These are phyloP conservation scores for Lachancea waltii DNA, from an alignment of 805 yeast genomes.

Conservation along the genomic window DNA sequence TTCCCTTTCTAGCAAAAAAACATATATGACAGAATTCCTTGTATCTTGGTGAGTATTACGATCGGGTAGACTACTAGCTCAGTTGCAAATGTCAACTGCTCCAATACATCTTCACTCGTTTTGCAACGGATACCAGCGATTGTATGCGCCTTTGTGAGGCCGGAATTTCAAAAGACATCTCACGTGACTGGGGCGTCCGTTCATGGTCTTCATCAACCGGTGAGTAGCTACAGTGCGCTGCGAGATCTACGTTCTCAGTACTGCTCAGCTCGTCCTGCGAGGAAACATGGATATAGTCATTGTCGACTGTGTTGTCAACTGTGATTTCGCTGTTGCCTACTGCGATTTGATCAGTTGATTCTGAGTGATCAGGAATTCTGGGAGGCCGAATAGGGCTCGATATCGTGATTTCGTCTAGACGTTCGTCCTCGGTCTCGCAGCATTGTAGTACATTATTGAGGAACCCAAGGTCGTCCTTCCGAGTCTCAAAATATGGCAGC, in stretches of 20 bases:
- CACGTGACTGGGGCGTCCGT: neutral
- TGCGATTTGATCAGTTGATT: neutral
- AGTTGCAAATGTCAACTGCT: constrained; percentile 9
- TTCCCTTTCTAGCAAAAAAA: neutral
- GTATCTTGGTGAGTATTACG: no score
- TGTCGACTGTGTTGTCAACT: constrained; percentile 1
- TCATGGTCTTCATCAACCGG: neutral
- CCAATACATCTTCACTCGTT: constrained; percentile 23
- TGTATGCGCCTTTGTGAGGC: constrained; percentile 6
- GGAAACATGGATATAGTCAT: constrained; percentile 26
- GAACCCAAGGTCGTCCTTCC: constrained; percentile 19
- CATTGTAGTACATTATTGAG: constrained; percentile 20
- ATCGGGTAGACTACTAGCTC: neutral
- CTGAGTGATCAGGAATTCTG: neutral
- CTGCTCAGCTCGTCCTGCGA: constrained; percentile 29
- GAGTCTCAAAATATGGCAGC: constrained; percentile 21
- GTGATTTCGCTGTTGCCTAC: no score
- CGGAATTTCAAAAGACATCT: neutral
- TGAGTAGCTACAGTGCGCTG: constrained; percentile 1
- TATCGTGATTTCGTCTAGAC: constrained; percentile 18
- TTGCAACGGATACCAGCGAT: constrained; percentile 16
- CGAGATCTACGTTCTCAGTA: constrained; percentile 22
- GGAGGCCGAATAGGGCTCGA: constrained; percentile 5
- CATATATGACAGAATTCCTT: no score
- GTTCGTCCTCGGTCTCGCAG: constrained; percentile 14